Conservation (phyloP, 2,329 filamentous ascomycete species). For the Sclerotinia spermophila region DNA sequence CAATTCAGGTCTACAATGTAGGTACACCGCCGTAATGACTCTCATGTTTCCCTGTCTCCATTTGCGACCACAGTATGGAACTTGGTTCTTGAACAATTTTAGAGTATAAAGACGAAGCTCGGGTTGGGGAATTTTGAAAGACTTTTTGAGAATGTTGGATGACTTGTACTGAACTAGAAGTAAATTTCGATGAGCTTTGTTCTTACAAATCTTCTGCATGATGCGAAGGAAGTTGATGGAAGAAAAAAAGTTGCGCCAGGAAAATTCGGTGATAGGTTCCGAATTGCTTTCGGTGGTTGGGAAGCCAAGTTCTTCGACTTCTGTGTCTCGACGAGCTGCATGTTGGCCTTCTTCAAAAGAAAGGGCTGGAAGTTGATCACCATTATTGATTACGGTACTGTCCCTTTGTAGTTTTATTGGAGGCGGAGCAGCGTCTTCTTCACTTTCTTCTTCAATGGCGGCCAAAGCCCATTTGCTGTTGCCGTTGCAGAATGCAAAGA, state of each 20-base stretch:
- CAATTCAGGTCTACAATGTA: slow-evolving; percentile 88
- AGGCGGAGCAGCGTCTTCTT: slow-evolving; percentile 79
- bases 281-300: slow-evolving; percentile 67
- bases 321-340: slow-evolving; percentile 41
- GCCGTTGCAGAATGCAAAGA: slow-evolving; percentile 84
- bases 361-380: slow-evolving; percentile 36
- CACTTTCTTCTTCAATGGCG: slow-evolving; percentile 41
- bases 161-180: slow-evolving; percentile 95
- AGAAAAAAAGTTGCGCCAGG: slow-evolving; percentile 91
- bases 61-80: slow-evolving; percentile 95
- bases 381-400: slow-evolving; percentile 44
- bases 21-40: slow-evolving; percentile 93
- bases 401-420: slow-evolving; percentile 64
- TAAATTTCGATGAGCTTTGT: slow-evolving; percentile 91
- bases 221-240: slow-evolving; percentile 93
- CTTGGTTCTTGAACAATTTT: slow-evolving; percentile 97
- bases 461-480: slow-evolving; percentile 50
- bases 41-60: slow-evolving; percentile 99
- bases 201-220: slow-evolving; percentile 95
- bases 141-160: slow-evolving; percentile 85
- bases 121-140: slow-evolving; percentile 84
- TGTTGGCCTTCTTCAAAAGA: slow-evolving; percentile 34
- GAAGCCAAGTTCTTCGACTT: slow-evolving; percentile 85
- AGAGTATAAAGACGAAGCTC: slow-evolving; percentile 88
- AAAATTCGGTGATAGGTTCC: slow-evolving; percentile 83